phyloP scores from a whole-genome alignment of 345 rosid species.

The Arabidopsis thaliana region TAIR10.1 NC_003074.8:21422501-21423000 shows the following conservation, averaged over 20 bases:
- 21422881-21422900: background rate
- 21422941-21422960: accelerated
- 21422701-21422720: background rate
- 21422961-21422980: background rate
- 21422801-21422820: background rate
- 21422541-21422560: background rate
- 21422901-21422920: background rate
- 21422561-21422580: background rate
- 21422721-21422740: background rate
- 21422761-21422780: background rate
- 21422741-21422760: background rate
- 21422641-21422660: background rate
- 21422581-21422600: background rate
- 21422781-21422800: background rate
- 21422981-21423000: background rate
- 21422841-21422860: background rate
- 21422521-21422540: background rate
- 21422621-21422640: background rate
- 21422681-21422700: background rate
- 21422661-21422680: background rate
- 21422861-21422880: slow-evolving; percentile 6
- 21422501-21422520: slow-evolving; percentile 1
- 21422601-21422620: background rate
- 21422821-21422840: background rate
- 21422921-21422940: background rate